These are phyloP conservation scores for Globisporangium uncinulatum DNA, from an alignment of 352 stramenopile genomes.

Conservation along the genomic window DNA sequence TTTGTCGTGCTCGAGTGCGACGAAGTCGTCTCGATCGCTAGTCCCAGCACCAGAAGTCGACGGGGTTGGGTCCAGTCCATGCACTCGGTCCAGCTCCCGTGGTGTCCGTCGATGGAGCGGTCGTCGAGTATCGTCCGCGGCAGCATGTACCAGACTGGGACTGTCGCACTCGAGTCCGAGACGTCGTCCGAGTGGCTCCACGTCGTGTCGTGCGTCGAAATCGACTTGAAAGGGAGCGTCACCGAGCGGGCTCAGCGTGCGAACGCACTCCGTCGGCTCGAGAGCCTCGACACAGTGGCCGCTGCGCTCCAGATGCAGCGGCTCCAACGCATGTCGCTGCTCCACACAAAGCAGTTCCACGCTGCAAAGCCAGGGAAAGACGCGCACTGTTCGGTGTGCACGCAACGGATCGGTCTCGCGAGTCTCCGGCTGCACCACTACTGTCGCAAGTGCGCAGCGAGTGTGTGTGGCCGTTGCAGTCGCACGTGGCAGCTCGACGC, in stretches of 20 bases:
- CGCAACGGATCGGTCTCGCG: slow-evolving; percentile 14
- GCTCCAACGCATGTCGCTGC: slow-evolving; percentile 16
- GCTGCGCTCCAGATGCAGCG: slow-evolving; percentile 12
- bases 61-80: slow-evolving; percentile 48
- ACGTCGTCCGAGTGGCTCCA: slow-evolving; percentile 17
- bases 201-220: slow-evolving; percentile 20
- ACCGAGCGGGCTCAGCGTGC: slow-evolving; percentile 11
- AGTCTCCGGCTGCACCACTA: slow-evolving; percentile 11
- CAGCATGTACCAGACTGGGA: slow-evolving; percentile 27
- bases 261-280: slow-evolving; percentile 7
- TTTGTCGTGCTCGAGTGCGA: slow-evolving; percentile 37
- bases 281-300: slow-evolving; percentile 5
- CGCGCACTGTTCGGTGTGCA: slow-evolving; percentile 14
- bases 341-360: slow-evolving; percentile 15
- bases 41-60: slow-evolving; percentile 3
- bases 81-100: slow-evolving; percentile 56
- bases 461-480: slow-evolving; percentile 16
- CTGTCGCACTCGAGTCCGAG: slow-evolving; percentile 28
- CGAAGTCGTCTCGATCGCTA: slow-evolving; percentile 17
- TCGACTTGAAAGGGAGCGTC: slow-evolving; percentile 23
- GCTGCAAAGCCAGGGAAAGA: slow-evolving; percentile 7
- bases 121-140: slow-evolving; percentile 25
- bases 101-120: slow-evolving; percentile 34
- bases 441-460: slow-evolving; percentile 17
- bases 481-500: slow-evolving; percentile 7